Percentiles rank a stretch among this genome's conserved stretches.
Conservation (phyloP, 2,329 filamentous ascomycete species). For the Aureobasidium sp. region DNA sequence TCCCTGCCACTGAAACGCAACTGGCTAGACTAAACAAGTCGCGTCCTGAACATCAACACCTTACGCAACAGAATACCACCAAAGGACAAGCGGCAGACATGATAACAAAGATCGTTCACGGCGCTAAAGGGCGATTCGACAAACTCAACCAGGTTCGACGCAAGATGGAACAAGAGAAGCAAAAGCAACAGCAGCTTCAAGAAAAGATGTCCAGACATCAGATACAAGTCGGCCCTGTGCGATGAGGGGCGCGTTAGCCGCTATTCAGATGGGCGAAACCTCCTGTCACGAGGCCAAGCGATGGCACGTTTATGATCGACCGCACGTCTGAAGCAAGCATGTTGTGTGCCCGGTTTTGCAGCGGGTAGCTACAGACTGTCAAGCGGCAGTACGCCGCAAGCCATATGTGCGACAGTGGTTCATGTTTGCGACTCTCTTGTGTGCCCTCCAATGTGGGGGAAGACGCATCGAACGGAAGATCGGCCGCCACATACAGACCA, state of each 20-base stretch:
- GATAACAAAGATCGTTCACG: conserved; percentile 86
- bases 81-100: conserved; percentile 80
- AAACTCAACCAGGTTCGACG: conserved; percentile 13
- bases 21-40: conserved; percentile 62
- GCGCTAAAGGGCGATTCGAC: conserved; percentile 57
- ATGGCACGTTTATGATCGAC: not conserved
- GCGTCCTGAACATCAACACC: conserved; percentile 44
- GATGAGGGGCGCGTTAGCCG: not conserved
- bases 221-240: conserved; percentile 41
- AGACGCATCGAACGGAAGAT: not conserved
- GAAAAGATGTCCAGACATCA: conserved; percentile 32
- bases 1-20: conserved; percentile 52
- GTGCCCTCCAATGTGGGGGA: not conserved
- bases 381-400: not conserved
- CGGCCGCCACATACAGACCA: not conserved
- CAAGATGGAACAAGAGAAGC: conserved; percentile 12
- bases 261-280: not conserved
- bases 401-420: not conserved
- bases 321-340: not conserved
- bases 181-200: conserved; percentile 35
- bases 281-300: not conserved
- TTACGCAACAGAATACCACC: conserved; percentile 51
- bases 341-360: not conserved
- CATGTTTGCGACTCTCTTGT: not conserved
- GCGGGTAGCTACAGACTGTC: not conserved